A percentile compares a stretch with the other conserved stretches of the same genome.
phyloP scores from a whole-genome alignment of 306 rosid genomes.

The Cucurbita ficifolia region DNA sequence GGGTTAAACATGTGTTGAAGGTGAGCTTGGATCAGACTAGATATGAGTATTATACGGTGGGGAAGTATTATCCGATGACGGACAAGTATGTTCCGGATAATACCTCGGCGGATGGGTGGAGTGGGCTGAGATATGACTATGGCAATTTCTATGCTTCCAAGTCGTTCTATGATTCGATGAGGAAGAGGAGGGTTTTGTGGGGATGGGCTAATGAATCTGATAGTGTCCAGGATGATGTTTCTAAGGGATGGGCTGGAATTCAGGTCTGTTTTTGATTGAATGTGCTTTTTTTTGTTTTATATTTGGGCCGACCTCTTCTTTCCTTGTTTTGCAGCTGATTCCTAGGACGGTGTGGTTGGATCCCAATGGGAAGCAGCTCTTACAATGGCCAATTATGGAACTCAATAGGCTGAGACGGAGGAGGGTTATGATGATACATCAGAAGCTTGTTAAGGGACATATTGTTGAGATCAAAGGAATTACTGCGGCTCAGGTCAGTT shows the following conservation, averaged over 20 bases:
- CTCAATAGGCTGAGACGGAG: conserved; percentile 32
- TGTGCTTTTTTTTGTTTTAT: not conserved
- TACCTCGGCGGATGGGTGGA: conserved; percentile 53
- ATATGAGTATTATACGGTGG: conserved; percentile 64
- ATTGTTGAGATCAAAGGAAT: conserved; percentile 48
- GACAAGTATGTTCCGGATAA: conserved; percentile 55
- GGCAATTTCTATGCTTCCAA: conserved; percentile 87
- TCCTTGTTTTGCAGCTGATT: conserved; percentile 22
- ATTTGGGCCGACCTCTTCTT: not conserved
- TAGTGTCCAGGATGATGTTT: conserved; percentile 9
- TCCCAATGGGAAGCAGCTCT: conserved; percentile 32
- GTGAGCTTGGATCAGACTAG: conserved; percentile 65
- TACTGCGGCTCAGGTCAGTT: conserved; percentile 51
- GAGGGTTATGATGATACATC: conserved; percentile 15
- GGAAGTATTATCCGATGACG: conserved; percentile 18
- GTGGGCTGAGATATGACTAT: conserved; percentile 64
- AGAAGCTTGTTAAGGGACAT: conserved; percentile 29
- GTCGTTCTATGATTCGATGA: conserved; percentile 50
- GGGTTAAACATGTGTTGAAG: conserved; percentile 50
- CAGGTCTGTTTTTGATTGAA: conserved; percentile 22
- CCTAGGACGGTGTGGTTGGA: conserved; percentile 70
- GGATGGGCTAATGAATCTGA: conserved; percentile 95
- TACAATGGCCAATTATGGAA: conserved; percentile 63
- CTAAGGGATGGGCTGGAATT: conserved; percentile 88
- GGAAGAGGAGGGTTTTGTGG: conserved; percentile 58